Percentiles rank a stretch among this genome's conserved stretches.
Evolutionary conservation across 2,329 filamentous ascomycete species (phyloP).

Genomic region (Malbranchea zuffiana): DNA sequence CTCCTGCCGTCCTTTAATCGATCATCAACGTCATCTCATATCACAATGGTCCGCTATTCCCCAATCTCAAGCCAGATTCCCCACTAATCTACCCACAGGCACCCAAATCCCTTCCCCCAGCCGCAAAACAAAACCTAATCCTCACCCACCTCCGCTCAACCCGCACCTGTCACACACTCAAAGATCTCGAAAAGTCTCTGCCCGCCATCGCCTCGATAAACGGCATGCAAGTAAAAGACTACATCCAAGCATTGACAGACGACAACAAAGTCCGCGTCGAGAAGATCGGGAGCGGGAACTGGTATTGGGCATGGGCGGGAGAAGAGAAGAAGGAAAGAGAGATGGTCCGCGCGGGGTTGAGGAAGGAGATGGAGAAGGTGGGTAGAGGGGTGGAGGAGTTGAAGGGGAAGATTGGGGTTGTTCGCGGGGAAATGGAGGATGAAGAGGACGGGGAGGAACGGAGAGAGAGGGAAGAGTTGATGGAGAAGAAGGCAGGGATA

Average conservation of each 20-base stretch:
- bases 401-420: slow-evolving; percentile 15
- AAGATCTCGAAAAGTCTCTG: slow-evolving; percentile 56
- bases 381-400: slow-evolving; percentile 14
- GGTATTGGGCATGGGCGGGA: slow-evolving; percentile 58
- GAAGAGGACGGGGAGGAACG: slow-evolving; percentile 9
- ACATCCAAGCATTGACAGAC: slow-evolving; percentile 50
- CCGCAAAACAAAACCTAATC: slow-evolving; percentile 48
- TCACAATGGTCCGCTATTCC: background rate
- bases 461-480: slow-evolving; percentile 11
- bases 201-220: slow-evolving; percentile 53
- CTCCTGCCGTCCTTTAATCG: no score
- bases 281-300: slow-evolving; percentile 61
- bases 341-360: slow-evolving; percentile 23
- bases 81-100: slow-evolving; percentile 11
- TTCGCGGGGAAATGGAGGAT: slow-evolving; percentile 14
- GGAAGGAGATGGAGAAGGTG: slow-evolving; percentile 26
- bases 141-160: slow-evolving; percentile 50
- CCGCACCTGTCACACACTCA: slow-evolving; percentile 52
- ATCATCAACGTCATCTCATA: background rate
- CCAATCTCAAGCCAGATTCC: background rate
- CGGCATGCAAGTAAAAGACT: slow-evolving; percentile 57
- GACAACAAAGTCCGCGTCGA: slow-evolving; percentile 53
- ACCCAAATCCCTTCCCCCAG: slow-evolving; percentile 46
- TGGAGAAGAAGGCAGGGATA: slow-evolving; percentile 6
- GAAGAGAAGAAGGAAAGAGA: slow-evolving; percentile 39